Conservation (phyloP, 2,329 filamentous ascomycete species). For the Cryphonectria naterciae region DNA sequence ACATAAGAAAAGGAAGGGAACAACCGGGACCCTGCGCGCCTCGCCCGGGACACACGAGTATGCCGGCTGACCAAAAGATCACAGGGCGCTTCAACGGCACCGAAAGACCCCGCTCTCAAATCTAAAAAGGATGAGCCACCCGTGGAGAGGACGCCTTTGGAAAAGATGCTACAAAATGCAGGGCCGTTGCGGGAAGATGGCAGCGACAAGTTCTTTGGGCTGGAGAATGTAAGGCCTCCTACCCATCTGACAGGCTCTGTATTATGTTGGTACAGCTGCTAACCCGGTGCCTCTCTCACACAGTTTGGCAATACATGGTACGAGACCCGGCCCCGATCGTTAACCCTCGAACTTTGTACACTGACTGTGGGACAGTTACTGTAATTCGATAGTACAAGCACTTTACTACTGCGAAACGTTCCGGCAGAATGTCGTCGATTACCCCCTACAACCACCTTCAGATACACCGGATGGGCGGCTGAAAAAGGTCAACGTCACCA, state of each 20-base stretch:
- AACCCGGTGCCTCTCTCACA: conserved; percentile 28
- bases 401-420: conserved; percentile 95
- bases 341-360: conserved; percentile 16
- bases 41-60: conserved; percentile 25
- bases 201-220: conserved; percentile 96
- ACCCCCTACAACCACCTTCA: conserved; percentile 73
- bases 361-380: conserved; percentile 69
- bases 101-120: conserved; percentile 44
- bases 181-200: conserved; percentile 84
- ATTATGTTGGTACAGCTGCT: conserved; percentile 2
- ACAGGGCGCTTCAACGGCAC: conserved; percentile 50
- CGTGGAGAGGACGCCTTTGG: conserved; percentile 64
- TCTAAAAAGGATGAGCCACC: conserved; percentile 61
- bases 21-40: conserved; percentile 7
- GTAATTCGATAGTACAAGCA: conserved; percentile 97
- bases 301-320: conserved; percentile 99
- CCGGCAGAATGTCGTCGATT: conserved; percentile 91
- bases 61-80: conserved; percentile 12
- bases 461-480: conserved; percentile 67
- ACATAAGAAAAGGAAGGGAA: background rate
- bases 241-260: conserved; percentile 24
- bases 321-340: conserved; percentile 33
- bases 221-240: conserved; percentile 81
- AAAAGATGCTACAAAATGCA: conserved; percentile 79
- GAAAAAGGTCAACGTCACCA: conserved; percentile 63